phyloP scores from a whole-genome alignment of 352 stramenopile species.

The Phytophthora pisi region DNA sequence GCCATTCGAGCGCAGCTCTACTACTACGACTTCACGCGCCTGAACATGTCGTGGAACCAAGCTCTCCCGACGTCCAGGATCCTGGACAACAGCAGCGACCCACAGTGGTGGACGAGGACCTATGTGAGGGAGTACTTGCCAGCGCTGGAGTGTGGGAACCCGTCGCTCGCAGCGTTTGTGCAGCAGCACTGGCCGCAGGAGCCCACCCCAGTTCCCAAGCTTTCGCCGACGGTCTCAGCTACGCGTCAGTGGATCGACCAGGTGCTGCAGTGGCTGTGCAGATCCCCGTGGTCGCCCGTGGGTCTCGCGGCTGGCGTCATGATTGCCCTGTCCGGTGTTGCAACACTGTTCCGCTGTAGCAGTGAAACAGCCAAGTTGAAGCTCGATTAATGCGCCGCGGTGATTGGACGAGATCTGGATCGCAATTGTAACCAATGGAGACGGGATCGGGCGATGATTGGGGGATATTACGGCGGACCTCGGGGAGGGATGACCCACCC shows the following conservation, averaged over 20 bases:
- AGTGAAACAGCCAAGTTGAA: slow-evolving; percentile 31
- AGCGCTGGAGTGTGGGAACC: slow-evolving; percentile 49
- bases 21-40: slow-evolving; percentile 88
- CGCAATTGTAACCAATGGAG: slow-evolving; percentile 17
- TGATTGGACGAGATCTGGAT: slow-evolving; percentile 24
- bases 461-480: slow-evolving; percentile 16
- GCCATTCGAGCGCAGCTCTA: slow-evolving; percentile 73
- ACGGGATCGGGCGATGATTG: slow-evolving; percentile 15
- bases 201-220: not conserved
- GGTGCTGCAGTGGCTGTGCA: slow-evolving; percentile 21
- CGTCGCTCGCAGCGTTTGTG: slow-evolving; percentile 50
- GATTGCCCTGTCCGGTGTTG: slow-evolving; percentile 21
- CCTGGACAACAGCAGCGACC: slow-evolving; percentile 29
- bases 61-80: slow-evolving; percentile 39
- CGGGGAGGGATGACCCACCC: slow-evolving; percentile 23
- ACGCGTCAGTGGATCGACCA: slow-evolving; percentile 7
- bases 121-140: slow-evolving; percentile 50
- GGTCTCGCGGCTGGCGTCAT: slow-evolving; percentile 16
- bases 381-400: slow-evolving; percentile 12
- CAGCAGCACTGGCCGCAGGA: slow-evolving; percentile 41
- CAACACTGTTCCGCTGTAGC: slow-evolving; percentile 6
- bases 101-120: slow-evolving; percentile 54
- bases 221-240: not conserved
- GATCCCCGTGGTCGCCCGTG: slow-evolving; percentile 24
- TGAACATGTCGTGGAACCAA: slow-evolving; percentile 65